A percentile compares a stretch with the other conserved stretches of the same genome.
Conservation (phyloP, 257 asterid species). For the Echium plantagineum region DNA sequence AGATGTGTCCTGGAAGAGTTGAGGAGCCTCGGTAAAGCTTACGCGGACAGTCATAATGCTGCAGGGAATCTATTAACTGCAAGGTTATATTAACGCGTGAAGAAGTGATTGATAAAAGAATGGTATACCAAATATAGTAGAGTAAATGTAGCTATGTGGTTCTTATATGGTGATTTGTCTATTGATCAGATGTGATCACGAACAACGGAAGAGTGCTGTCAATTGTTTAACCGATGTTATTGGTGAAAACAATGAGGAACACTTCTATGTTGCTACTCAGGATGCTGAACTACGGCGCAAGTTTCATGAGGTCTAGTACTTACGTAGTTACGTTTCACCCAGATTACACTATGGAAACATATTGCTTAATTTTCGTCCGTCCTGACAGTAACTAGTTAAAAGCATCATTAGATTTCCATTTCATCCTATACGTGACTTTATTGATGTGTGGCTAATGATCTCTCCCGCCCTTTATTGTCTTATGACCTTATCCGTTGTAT, state of each 20-base stretch:
- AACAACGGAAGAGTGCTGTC: constrained; percentile 54
- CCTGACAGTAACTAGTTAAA: too few species aligned
- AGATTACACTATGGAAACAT: not conserved
- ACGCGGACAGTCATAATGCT: constrained; percentile 50
- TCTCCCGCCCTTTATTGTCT: too few species aligned
- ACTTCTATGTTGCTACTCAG: constrained; percentile 85
- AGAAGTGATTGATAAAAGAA: not conserved
- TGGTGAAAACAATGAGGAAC: constrained; percentile 67
- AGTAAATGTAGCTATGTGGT: not conserved
- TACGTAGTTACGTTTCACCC: not conserved
- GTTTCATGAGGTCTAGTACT: constrained; percentile 54
- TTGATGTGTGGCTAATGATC: too few species aligned
- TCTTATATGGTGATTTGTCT: constrained; percentile 12
- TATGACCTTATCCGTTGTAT: too few species aligned
- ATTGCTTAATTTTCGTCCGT: too few species aligned
- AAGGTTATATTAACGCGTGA: constrained; percentile 27
- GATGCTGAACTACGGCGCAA: constrained; percentile 66
- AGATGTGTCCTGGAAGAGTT: constrained; percentile 81
- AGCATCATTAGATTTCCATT: too few species aligned
- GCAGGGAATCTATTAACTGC: constrained; percentile 53
- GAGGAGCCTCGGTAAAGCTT: constrained; percentile 60
- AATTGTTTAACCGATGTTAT: constrained; percentile 68
- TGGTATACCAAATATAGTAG: not conserved
- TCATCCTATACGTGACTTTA: too few species aligned
- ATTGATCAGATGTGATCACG: constrained; percentile 73